Conservation (phyloP, 169 alveolate species). For the Plasmodium yoelii region DNA sequence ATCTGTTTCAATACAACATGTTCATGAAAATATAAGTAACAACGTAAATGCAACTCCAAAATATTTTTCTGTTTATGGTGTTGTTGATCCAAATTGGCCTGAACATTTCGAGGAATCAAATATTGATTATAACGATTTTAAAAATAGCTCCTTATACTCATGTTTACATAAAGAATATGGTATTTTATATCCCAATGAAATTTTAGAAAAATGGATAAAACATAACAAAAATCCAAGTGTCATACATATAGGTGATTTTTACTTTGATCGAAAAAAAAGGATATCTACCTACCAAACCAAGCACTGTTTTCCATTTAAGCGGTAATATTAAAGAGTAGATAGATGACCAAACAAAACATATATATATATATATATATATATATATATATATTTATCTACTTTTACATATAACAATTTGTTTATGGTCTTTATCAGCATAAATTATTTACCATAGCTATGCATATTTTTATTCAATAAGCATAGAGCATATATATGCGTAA, state of each 20-base stretch:
- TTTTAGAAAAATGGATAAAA: conserved; percentile 62
- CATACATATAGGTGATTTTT: conserved; percentile 70
- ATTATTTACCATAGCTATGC: too few species aligned
- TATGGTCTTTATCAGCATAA: too few species aligned
- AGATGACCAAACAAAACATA: too few species aligned
- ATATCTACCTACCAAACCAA: conserved; percentile 59
- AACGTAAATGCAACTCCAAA: conserved; percentile 70
- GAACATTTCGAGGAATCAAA: conserved; percentile 52
- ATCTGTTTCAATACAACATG: conserved; percentile 70
- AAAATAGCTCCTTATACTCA: conserved; percentile 66
- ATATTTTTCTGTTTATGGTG: conserved; percentile 73
- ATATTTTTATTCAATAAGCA: too few species aligned
- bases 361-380: too few species aligned
- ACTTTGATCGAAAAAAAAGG: conserved; percentile 68
- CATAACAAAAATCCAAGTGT: conserved; percentile 29
- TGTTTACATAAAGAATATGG: conserved; percentile 63
- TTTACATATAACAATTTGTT: too few species aligned
- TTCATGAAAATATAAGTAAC: conserved; percentile 73
- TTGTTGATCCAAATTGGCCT: conserved; percentile 73
- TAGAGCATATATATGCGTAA: too few species aligned
- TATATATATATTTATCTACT: too few species aligned
- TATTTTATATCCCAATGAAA: conserved; percentile 20
- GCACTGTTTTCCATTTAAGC: conserved; percentile 59
- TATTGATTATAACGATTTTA: conserved; percentile 62
- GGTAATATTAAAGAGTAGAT: conserved; percentile 3